Percentiles rank a stretch among this genome's conserved stretches.
These are phyloP conservation scores for Ceratocystis ficicola DNA, from an alignment of 2,329 filamentous ascomycete species.

Conservation along the genomic window DNA sequence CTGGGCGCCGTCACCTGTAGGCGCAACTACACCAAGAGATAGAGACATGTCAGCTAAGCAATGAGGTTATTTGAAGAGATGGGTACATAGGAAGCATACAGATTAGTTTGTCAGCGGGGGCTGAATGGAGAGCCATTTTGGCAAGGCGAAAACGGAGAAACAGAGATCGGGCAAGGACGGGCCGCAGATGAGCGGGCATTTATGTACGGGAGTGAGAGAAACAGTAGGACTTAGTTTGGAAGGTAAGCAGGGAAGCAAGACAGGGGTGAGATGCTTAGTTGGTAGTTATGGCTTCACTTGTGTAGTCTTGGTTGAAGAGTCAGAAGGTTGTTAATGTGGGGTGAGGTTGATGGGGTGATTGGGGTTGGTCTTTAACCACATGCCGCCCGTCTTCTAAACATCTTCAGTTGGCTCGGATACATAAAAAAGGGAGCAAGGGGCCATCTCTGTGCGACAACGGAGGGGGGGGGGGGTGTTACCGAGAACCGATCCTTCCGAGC, in stretches of 20 bases:
- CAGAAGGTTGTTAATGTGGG: background rate
- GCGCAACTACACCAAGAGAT: constrained; percentile 41
- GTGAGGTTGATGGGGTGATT: background rate
- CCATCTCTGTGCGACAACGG: background rate
- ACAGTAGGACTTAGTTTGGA: no score
- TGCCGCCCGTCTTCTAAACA: no score
- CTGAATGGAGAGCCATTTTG: constrained; percentile 23
- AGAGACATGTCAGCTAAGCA: no score
- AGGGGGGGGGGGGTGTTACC: background rate
- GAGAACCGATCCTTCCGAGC: constrained; percentile 10
- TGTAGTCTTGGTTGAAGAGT: background rate
- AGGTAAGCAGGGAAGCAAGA: no score
- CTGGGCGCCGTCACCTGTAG: constrained; percentile 40
- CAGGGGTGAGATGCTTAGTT: background rate
- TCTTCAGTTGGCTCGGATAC: background rate
- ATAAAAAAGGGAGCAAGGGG: background rate
- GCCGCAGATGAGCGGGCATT: constrained; percentile 8
- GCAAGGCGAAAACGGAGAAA: background rate
- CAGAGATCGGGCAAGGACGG: background rate
- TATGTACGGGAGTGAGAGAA: background rate
- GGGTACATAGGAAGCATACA: constrained; percentile 17
- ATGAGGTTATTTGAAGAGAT: background rate
- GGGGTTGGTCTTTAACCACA: background rate
- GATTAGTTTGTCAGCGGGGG: constrained; percentile 21
- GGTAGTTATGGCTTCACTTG: background rate